These are phyloP conservation scores for Tetrapisispora phaffii DNA, from an alignment of 805 yeast genomes.

Conservation along the genomic window DNA sequence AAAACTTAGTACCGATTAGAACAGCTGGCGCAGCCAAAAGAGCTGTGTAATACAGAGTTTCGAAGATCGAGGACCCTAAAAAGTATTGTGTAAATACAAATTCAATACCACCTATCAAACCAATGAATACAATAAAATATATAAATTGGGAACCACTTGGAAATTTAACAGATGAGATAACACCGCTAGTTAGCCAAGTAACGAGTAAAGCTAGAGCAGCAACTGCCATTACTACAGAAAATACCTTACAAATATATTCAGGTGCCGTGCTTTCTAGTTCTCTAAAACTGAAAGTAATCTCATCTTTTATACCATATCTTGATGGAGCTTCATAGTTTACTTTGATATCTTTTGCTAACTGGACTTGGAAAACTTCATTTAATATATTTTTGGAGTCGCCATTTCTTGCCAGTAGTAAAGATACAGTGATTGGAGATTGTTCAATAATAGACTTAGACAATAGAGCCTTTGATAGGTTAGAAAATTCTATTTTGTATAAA, in stretches of 20 bases:
- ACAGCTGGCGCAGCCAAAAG: constrained; percentile 46
- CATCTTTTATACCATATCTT: constrained; percentile 41
- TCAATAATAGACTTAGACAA: constrained; percentile 14
- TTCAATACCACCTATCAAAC: constrained; percentile 25
- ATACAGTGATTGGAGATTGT: constrained; percentile 11
- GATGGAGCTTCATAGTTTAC: constrained; percentile 9
- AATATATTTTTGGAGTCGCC: constrained; percentile 10
- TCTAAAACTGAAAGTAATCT: constrained; percentile 55
- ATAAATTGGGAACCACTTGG: constrained; percentile 19
- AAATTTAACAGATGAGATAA: constrained; percentile 19
- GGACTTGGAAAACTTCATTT: constrained; percentile 14
- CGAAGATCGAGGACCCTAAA: constrained; percentile 26
- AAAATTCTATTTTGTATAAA: constrained; percentile 5
- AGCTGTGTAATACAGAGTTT: constrained; percentile 18
- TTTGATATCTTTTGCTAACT: constrained; percentile 1
- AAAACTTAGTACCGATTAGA: constrained; percentile 55
- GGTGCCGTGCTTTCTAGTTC: constrained; percentile 44
- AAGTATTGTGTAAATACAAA: constrained; percentile 23
- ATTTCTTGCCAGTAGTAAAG: constrained; percentile 16
- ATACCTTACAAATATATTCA: constrained; percentile 41
- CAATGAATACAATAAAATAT: constrained; percentile 17
- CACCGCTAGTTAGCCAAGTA: constrained; percentile 33
- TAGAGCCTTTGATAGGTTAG: constrained; percentile 16
- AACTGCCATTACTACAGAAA: constrained; percentile 36
- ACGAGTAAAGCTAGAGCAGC: constrained; percentile 37